Conservation (phyloP, 257 asterid genomes). For the Solanum sparsipilum region DNA sequence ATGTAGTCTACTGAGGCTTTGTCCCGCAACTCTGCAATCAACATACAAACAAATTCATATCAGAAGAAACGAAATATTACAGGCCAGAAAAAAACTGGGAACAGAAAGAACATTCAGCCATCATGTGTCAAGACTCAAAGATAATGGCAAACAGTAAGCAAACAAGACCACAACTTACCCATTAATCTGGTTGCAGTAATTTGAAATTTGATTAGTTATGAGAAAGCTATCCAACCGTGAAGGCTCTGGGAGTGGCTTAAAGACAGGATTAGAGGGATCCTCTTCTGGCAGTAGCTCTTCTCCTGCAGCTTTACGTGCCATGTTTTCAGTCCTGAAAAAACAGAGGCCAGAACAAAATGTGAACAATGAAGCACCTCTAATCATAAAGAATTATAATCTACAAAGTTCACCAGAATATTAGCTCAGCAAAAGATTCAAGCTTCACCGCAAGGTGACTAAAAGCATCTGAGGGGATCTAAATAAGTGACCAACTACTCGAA, state of each 20-base stretch:
- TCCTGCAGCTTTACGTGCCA: slow-evolving; percentile 70
- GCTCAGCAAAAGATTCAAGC: background rate
- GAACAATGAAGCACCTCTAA: background rate
- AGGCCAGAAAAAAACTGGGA: background rate
- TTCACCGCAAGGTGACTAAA: background rate
- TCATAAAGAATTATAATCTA: background rate
- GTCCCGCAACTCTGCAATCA: slow-evolving; percentile 75
- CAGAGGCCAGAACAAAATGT: background rate
- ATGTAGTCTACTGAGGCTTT: slow-evolving; percentile 76
- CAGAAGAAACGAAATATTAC: background rate
- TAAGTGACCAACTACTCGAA: background rate
- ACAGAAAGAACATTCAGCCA: background rate
- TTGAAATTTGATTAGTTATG: slow-evolving; percentile 77
- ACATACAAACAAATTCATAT: background rate
- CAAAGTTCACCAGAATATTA: background rate
- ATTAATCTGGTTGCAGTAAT: slow-evolving; percentile 92
- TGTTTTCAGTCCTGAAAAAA: slow-evolving; percentile 61
- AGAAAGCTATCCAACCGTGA: slow-evolving; percentile 92
- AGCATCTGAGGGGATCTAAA: background rate
- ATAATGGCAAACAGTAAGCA: background rate
- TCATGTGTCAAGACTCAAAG: background rate
- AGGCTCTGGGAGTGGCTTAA: slow-evolving; percentile 92
- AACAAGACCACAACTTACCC: slow-evolving; percentile 39
- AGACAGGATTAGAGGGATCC: slow-evolving; percentile 79
- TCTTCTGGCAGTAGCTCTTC: slow-evolving; percentile 97